Percentiles rank a stretch among this genome's conserved stretches.
phyloP scores from a whole-genome alignment of 805 yeast genomes.

The Candida michaelii region DNA sequence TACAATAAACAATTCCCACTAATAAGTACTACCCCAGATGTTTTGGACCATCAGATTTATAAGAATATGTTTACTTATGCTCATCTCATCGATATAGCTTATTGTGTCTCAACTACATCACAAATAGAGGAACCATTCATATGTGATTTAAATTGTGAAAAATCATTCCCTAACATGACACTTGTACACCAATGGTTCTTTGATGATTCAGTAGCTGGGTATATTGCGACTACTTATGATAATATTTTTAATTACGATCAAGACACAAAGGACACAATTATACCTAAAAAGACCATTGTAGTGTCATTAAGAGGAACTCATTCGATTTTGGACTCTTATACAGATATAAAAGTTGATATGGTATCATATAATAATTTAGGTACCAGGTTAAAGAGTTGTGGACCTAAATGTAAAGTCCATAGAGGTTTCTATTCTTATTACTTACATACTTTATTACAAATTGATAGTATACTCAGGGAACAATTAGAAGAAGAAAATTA shows the following conservation, averaged over 20 bases:
- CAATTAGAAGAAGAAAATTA: conserved; percentile 22
- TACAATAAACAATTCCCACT: neutral
- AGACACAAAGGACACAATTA: conserved; percentile 1
- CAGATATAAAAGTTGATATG: conserved; percentile 42
- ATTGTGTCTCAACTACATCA: conserved; percentile 35
- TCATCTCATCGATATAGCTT: conserved; percentile 43
- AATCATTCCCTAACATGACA: conserved; percentile 34
- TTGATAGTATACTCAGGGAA: conserved; percentile 24
- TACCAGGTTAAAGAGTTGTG: conserved; percentile 26
- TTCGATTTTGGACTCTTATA: conserved; percentile 38
- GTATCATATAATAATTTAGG: conserved; percentile 25
- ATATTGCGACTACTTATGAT: conserved; percentile 33
- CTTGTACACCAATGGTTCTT: conserved; percentile 43
- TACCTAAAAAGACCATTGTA: conserved; percentile 27
- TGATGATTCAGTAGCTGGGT: conserved; percentile 39
- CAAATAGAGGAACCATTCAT: conserved; percentile 37
- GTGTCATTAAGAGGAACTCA: conserved; percentile 44
- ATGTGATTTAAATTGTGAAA: conserved; percentile 37
- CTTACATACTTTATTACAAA: conserved; percentile 24
- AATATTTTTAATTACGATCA: conserved; percentile 23
- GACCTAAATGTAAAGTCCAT: conserved; percentile 38
- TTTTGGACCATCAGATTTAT: conserved; percentile 25
- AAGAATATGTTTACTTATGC: conserved; percentile 37
- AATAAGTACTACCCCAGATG: conserved; percentile 13
- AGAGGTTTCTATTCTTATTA: conserved; percentile 35